Base-by-base conservation (phyloP, 2,329 filamentous ascomycete genomes). In the Pezicula carpinea region DNA sequence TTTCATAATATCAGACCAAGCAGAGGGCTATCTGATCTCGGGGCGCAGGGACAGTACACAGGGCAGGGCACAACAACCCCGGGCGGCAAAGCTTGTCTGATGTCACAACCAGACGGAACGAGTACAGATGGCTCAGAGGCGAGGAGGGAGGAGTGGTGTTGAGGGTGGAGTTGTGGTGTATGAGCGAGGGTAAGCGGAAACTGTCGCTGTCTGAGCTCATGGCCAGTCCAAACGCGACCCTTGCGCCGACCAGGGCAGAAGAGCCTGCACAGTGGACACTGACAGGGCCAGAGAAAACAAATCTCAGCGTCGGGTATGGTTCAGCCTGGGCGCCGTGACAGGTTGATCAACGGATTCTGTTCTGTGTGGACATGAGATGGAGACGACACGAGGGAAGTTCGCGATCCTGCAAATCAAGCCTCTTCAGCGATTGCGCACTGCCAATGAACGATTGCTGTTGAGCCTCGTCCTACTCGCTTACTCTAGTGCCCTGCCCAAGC, bases 191-290 rank as follows among this genome's bases (percentile, higher is more conserved):
- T 57, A 55, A 56, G 51, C 53, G 52, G 55, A 59, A 59, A 60
- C 57, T 8, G 21, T 39, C 41, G 35, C n/a, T 53, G 57, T 60
- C 51, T 48, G 46, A 43, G 39, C 33, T n/a, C 6, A 35, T 33
- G 23, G 54, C 50, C 51, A 46, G 50, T 55, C 33, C 48, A 60
- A 59, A 60, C 56, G 46, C 39, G 49, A 46, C 44, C 19, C 39
- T 19, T 35, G 33, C 33, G 34, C 41, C 39, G 14, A 43, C 47
- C 36, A 35, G 36, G 46, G 43, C 40, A 50, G 47, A 47, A 43
- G 42, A 40, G 23, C 19, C 33, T 32, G 42, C 39, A 32, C 29
- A 32, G 29, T 32, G 29, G 29, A 32, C 29, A 14, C 14, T 14
- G 7, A 14, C 8, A 32, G n/a, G n/a, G n/a, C n/a, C n/a, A n/a